A percentile compares a stretch with the other conserved stretches of the same genome.
Conservation (phyloP, 192 early-diverging fungal genomes). For the Chytriomyces sp. region DNA sequence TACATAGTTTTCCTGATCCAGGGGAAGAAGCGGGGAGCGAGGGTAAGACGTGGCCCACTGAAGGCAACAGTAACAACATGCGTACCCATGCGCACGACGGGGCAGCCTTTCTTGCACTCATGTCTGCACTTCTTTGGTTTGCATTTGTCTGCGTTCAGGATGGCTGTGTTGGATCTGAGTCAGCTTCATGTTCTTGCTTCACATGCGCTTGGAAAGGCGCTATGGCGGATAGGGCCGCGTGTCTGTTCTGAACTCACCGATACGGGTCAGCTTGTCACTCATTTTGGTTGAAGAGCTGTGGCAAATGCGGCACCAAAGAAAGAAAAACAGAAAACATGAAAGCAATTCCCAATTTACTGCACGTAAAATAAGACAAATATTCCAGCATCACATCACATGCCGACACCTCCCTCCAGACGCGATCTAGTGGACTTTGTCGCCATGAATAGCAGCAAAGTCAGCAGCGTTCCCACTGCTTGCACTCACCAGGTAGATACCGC, state of each 20-base stretch:
- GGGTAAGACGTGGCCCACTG: background rate
- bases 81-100: slow-evolving; percentile 96
- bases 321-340: background rate
- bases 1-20: slow-evolving; percentile 85
- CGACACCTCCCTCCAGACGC: too few relatives aligned
- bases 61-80: background rate
- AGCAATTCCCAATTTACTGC: too few relatives aligned
- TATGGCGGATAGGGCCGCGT: background rate
- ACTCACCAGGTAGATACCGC: too few relatives aligned
- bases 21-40: background rate
- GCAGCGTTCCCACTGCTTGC: too few relatives aligned
- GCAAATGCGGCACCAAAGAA: background rate
- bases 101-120: slow-evolving; percentile 96
- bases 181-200: background rate
- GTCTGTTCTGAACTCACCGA: slow-evolving; percentile 48
- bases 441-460: too few relatives aligned
- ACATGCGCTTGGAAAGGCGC: background rate
- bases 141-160: slow-evolving; percentile 93
- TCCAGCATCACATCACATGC: too few relatives aligned
- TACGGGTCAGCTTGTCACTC: slow-evolving; percentile 88
- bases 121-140: slow-evolving; percentile 99
- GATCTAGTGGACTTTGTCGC: too few relatives aligned
- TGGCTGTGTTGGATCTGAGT: slow-evolving; percentile 57
- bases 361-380: too few relatives aligned
- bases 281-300: too few relatives aligned